Evolutionary conservation across 805 yeast genomes (phyloP), one percentile per base, ranked within the genome.

Genomic region (Yarrowia sp.): DNA sequence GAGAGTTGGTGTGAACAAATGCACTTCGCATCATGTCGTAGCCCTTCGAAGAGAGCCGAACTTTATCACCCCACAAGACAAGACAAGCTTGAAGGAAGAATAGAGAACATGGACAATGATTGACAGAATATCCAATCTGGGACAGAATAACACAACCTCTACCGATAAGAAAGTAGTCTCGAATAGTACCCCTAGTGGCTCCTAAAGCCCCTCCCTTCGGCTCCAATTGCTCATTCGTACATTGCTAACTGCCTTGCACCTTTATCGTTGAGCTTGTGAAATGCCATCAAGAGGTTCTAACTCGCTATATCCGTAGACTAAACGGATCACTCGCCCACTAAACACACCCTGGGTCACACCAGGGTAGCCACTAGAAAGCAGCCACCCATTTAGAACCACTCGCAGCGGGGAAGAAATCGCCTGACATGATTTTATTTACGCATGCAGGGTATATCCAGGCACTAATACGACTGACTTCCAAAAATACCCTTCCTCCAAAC

Each of bases 51-150:
- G 43, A 52, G 30, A 55, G 63, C 24, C 38, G 12, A 58, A 58
- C 64, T 58, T 15, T 58, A 58, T 58, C 64, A 43, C 64, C 64
- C 64, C 64, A 58, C 64, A 50, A 34, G 38, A 15, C 15, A 12
- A 12, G 39, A 50, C 36, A 47, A 17, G 44, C 44, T 42, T n/a
- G 20, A 42, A 24, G 30, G 30, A 7, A 24, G 30, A 24, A 24
- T 24, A 24, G 30, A 4, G 30, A 24, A 24, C 30, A 7, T 24
- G 30, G 30, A 24, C 44, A 42, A 42, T 42, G 20, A n/a, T 13
- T 14, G n/a, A 13, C 42, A 39, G 42, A 39, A 39, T 7, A 39
- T 13, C 42, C 42, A 24, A 24, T 24, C 6, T 24, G 30, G 30
- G 6, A 19, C 24, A 19, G 30, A 12, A 6, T 36, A 12, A 36